Conservation (phyloP, 2,329 filamentous ascomycete species). For the Stachybotrys chartarum region DNA sequence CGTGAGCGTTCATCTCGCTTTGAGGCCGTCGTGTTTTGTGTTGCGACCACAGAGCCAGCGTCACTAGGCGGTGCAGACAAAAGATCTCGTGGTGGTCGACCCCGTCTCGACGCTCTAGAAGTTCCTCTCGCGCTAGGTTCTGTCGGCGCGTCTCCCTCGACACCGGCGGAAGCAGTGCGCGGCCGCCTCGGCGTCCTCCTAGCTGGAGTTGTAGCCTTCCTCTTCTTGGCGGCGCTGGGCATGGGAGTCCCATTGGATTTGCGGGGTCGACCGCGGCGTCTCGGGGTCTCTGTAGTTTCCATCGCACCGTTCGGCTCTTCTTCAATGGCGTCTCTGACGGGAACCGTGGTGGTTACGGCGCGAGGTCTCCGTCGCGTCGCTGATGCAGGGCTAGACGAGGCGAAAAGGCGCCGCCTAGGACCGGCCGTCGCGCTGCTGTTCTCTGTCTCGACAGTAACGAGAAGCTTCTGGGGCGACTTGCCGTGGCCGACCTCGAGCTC, state of each 20-base stretch:
- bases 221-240: slow-evolving; percentile 33
- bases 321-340: slow-evolving; percentile 36
- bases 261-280: slow-evolving; percentile 37
- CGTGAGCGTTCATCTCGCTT: slow-evolving; percentile 10
- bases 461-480: slow-evolving; percentile 41
- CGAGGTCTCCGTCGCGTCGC: slow-evolving; percentile 26
- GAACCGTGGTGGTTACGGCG: slow-evolving; percentile 39
- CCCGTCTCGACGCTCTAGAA: slow-evolving; percentile 20
- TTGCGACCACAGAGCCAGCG: slow-evolving; percentile 8
- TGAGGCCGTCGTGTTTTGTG: slow-evolving; percentile 7
- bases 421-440: slow-evolving; percentile 23
- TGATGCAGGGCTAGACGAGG: slow-evolving; percentile 32
- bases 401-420: slow-evolving; percentile 34
- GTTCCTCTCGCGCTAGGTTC: slow-evolving; percentile 19
- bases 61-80: slow-evolving; percentile 18
- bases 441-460: slow-evolving; percentile 49
- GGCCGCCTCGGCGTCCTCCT: slow-evolving; percentile 25
- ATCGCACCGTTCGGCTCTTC: slow-evolving; percentile 23
- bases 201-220: slow-evolving; percentile 38
- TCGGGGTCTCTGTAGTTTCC: slow-evolving; percentile 27
- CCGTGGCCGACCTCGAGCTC: slow-evolving; percentile 48
- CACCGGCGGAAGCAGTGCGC: slow-evolving; percentile 19
- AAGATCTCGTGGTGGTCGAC: slow-evolving; percentile 19
- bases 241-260: slow-evolving; percentile 46
- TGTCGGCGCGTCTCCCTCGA: slow-evolving; percentile 14